Evolutionary conservation across 148 eudicot species (phyloP), one percentile per base, ranked within the genome.

Genomic region (Rhododendron mucronatum): DNA sequence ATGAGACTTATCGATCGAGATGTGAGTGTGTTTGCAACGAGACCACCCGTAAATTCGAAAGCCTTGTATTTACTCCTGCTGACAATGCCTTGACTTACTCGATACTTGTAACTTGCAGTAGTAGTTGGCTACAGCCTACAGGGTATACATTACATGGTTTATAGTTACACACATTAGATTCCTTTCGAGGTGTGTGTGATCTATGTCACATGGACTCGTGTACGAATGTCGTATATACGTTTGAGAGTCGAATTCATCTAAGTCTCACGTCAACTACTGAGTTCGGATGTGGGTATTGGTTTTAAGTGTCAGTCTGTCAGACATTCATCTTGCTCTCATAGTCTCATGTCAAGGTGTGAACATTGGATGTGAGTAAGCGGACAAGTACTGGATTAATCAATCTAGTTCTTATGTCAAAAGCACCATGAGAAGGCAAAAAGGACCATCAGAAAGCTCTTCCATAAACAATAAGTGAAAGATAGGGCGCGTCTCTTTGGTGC

Each of bases 101-200:
- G 47, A 45, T 45, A 45, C 47, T 45, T 45, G 47, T 45, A 45
- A 45, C 47, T 45, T 45, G 47, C 0, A 45, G 47, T 7, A 45
- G 47, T 7, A 35, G 37, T 35, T 35, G 37, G 37, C 37, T 35
- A 44, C 45, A 44, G 45, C 45, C 45, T 4, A 44, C 37, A 35
- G 45, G 7, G 45, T 44, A 44, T 44, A 4, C 45, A 44, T 44
- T 35, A 35, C 37, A 35, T 35, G 7, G 45, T 44, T 4, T 44
- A 44, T 44, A 4, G 45, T 4, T 50, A 10, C 2, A 53, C 18
- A 53, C 57, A 13, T 85, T 6, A 50, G 0, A 30, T 59, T 26
- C 37, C 8, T 57, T 57, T 57, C 18, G 48, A 1, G 48, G 65
- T 23, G 82, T 88, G 2, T 15, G 82, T 88, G 4, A 91, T 39